These are phyloP conservation scores for Dionaea muscipula DNA, from an alignment of 179 eudicot genomes.

Conservation along the genomic window DNA sequence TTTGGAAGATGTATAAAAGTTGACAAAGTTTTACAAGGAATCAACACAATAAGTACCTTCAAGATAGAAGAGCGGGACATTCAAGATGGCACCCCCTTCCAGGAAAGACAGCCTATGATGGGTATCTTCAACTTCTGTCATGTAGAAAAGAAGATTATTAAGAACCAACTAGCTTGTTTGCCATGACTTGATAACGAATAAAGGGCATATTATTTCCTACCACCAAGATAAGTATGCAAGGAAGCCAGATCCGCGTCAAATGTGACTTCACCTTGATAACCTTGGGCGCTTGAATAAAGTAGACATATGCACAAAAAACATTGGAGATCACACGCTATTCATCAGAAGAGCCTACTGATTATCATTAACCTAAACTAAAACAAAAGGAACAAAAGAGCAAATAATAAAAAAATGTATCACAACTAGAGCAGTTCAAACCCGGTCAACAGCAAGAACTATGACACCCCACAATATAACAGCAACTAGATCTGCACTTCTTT, in stretches of 20 bases:
- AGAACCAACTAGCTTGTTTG: background rate
- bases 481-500: too few relatives aligned
- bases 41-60: slow-evolving; percentile 41
- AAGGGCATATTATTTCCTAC: slow-evolving; percentile 31
- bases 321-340: background rate
- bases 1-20: too few relatives aligned
- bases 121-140: slow-evolving; percentile 78
- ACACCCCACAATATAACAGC: too few relatives aligned
- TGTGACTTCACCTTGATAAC: slow-evolving; percentile 32
- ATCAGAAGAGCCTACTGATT: too few relatives aligned
- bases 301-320: slow-evolving; percentile 4
- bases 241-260: slow-evolving; percentile 59
- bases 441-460: too few relatives aligned
- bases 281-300: slow-evolving; percentile 27
- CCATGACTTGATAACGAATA: slow-evolving; percentile 1
- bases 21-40: background rate
- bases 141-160: slow-evolving; percentile 16
- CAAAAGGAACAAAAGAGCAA: too few relatives aligned
- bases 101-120: slow-evolving; percentile 53
- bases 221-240: slow-evolving; percentile 86
- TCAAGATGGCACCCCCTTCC: slow-evolving; percentile 63
- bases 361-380: too few relatives aligned
- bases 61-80: slow-evolving; percentile 62
- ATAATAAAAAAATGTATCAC: too few relatives aligned
- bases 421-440: too few relatives aligned